Base-by-base conservation (phyloP, 768 basidiomycete species). In the Pisolithus tinctorius region DNA sequence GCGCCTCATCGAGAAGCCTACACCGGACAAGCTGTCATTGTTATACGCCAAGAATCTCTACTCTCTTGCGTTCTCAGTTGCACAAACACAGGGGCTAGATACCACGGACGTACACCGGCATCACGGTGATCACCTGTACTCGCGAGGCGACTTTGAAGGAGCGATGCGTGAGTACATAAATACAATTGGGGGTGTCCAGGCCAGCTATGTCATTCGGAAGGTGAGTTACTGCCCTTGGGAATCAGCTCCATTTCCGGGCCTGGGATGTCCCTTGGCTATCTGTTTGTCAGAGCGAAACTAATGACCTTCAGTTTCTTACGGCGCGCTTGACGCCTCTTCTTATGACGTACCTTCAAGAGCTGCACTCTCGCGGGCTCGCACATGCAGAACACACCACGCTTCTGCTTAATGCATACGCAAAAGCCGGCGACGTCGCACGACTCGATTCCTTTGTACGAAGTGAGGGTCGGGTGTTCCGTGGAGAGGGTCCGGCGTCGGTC, bases 331-430 rank as follows among this genome's bases (percentile, higher is more conserved):
- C 97, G 50, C 88, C 93, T 56, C 93, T 94, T 63, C 85, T 99
- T 48, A 93, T 90, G 29, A 89, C 89, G 1, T 99, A 97, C 66
- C 78, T 99, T 0, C 94, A 98, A 77, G 94, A 95, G 65, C 74
- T 99, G 0, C 96, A 99, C 63, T 77, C 88, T 1, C 76, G 85
- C 1, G 87, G 89, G 0, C 81, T 95, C 6, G 95, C 96, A 27
- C 98, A 95, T 60, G 83, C 92, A 0, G 94, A 98, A 60, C 95
- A 97, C 62, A 99, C 96, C 0, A 98, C 96, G 0, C 82, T 99
- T 7, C 79, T 99, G 4, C 81, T 99, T 25, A 98, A 98, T 64
- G 93, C 94, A 6, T 98, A 96, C 69, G 96, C 96, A 47, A 98
- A 98, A 64, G 84, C 96, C 20, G 91, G 93, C 54, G 96, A 99